These are phyloP conservation scores for Leccinum insolens DNA, from an alignment of 1,284 basidiomycete genomes.

Conservation along the genomic window DNA sequence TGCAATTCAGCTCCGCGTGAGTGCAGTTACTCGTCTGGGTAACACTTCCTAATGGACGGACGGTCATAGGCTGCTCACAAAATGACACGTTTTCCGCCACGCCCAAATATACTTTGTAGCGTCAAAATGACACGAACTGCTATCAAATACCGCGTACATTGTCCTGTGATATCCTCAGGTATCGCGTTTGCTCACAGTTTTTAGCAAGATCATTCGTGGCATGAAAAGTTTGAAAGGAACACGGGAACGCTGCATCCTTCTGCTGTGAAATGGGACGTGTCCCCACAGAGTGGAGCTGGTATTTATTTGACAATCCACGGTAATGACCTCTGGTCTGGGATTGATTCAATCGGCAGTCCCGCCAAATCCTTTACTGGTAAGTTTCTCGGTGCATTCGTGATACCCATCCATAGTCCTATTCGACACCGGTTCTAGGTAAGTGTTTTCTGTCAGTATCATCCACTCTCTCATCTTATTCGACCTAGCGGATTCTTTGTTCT, in stretches of 20 bases:
- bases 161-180: too few relatives aligned
- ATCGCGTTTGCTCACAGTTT: not conserved
- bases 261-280: not conserved
- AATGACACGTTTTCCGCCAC: constrained; percentile 87
- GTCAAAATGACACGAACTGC: constrained; percentile 67
- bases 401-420: not conserved
- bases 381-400: not conserved
- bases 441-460: too few relatives aligned
- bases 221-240: not conserved
- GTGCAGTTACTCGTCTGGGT: constrained; percentile 27
- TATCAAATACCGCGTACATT: too few relatives aligned
- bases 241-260: not conserved
- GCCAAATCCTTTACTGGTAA: not conserved
- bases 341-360: not conserved
- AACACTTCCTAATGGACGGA: constrained; percentile 8
- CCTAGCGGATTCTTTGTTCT: too few relatives aligned
- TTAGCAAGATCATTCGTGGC: not conserved
- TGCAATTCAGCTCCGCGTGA: constrained; percentile 82
- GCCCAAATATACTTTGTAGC: constrained; percentile 57
- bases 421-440: too few relatives aligned
- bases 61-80: constrained; percentile 71
- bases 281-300: not conserved
- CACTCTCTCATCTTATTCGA: too few relatives aligned
- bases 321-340: not conserved
- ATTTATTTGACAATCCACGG: not conserved